Evolutionary conservation across 2,329 filamentous ascomycete species (phyloP), one percentile per base, ranked within the genome.

Genomic region (Fusarium subtropicale): DNA sequence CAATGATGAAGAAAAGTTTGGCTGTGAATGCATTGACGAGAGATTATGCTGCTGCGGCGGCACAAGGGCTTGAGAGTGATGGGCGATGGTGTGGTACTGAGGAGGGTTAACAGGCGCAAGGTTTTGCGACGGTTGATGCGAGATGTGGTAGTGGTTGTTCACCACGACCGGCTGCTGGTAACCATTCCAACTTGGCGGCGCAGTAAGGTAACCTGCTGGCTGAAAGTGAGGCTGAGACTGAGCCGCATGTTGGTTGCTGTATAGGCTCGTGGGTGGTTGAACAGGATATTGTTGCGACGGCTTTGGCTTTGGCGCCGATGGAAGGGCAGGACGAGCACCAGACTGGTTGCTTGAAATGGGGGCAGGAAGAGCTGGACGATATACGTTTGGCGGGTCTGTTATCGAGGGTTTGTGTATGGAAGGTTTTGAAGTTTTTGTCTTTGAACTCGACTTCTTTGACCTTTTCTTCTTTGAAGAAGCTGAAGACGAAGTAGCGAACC

Each of bases 91-190:
- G 18, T 52, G 48, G 10, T 52, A 52, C 15, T 52, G 48, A 26
- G 48, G 48, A 52, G 48, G 48, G 12, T 52, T 52, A 7, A 52
- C 34, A 13, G 48, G 48, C 48, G 24, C 48, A 26, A 52, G 24
- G 24, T 39, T 52, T 30, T 52, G 48, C n/a, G 48, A 41, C 24
- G 60, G 24, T 24, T 62, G 10, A 58, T 65, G 46, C 85, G 71
- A 66, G 24, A 52, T 52, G 48, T 87, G 85, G 71, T 86, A 86
- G 67, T 86, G 80, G 61, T 86, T 84, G 64, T 86, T 85, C 50
- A 86, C 83, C 30, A 86, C 79, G 55, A 86, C 81, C 10, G 83
- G 71, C 12, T 71, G 81, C 8, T 72, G 81, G 28, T 77, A 78
- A n/a, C 68, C 65, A 20, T 46, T 64, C 73, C 75, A 66, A 36